phyloP scores from a whole-genome alignment of 768 basidiomycete genomes.

The Arthromyces matolae region DNA sequence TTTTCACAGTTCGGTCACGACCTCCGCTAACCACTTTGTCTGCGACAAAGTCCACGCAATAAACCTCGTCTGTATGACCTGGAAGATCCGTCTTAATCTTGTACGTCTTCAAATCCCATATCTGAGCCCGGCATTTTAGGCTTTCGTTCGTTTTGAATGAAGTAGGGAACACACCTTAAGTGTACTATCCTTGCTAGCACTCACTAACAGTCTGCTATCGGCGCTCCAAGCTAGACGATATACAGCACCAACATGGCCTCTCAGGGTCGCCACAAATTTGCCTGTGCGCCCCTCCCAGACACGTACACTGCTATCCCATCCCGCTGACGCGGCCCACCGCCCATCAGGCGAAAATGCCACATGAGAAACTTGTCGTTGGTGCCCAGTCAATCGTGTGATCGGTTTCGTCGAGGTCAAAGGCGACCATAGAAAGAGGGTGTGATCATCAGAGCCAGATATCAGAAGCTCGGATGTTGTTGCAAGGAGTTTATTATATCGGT shows the following conservation, averaged over 20 bases:
- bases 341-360: conserved; percentile 96
- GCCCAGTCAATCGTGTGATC: conserved; percentile 78
- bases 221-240: conserved; percentile 95
- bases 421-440: conserved; percentile 96
- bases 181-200: conserved; percentile 94
- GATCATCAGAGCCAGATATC: conserved; percentile 96
- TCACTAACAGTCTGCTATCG: conserved; percentile 87
- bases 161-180: conserved; percentile 63
- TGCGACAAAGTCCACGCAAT: conserved; percentile 98
- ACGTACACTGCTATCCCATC: conserved; percentile 87
- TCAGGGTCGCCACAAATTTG: conserved; percentile 85
- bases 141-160: neutral
- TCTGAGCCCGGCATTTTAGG: conserved; percentile 38
- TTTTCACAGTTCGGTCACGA: conserved; percentile 85
- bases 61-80: conserved; percentile 96
- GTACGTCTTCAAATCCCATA: conserved; percentile 96
- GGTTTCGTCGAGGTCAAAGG: conserved; percentile 40
- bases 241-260: conserved; percentile 93
- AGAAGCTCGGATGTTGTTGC: conserved; percentile 70
- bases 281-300: conserved; percentile 85
- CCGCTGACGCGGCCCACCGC: conserved; percentile 84
- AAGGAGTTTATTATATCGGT: conserved; percentile 72
- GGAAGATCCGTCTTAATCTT: conserved; percentile 93
- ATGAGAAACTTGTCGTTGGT: conserved; percentile 92
- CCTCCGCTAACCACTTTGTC: conserved; percentile 99